Percentiles rank a stretch among this genome's conserved stretches.
These are phyloP conservation scores for Linderina pennispora DNA, from an alignment of 192 early-diverging fungal genomes.

Conservation along the genomic window DNA sequence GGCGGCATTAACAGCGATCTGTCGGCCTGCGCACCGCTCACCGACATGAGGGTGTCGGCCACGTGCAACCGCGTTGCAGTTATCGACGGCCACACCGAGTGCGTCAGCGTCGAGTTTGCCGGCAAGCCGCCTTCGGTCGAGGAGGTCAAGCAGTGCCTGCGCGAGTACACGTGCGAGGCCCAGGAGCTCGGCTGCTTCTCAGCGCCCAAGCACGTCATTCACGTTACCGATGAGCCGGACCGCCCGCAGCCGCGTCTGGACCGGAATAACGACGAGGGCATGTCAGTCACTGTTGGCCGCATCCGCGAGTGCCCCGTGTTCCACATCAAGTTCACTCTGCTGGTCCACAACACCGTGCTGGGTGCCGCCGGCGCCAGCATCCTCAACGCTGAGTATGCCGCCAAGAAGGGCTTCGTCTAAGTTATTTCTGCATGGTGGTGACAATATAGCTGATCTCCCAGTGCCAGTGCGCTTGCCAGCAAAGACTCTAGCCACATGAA, in stretches of 20 bases:
- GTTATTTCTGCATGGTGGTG: neutral
- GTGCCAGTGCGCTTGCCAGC: no score
- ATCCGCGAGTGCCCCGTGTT: slow-evolving; percentile 80
- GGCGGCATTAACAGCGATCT: slow-evolving; percentile 54
- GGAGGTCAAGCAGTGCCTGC: slow-evolving; percentile 64
- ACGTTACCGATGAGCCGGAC: slow-evolving; percentile 66
- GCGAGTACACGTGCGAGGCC: slow-evolving; percentile 74
- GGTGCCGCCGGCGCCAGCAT: slow-evolving; percentile 94
- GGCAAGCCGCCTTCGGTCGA: slow-evolving; percentile 63
- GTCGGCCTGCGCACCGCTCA: slow-evolving; percentile 45
- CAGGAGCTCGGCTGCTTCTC: slow-evolving; percentile 71
- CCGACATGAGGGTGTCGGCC: slow-evolving; percentile 75
- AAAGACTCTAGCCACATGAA: no score
- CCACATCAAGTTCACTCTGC: slow-evolving; percentile 84
- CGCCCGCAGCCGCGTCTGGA: slow-evolving; percentile 95
- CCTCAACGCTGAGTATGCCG: slow-evolving; percentile 90
- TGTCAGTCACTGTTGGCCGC: slow-evolving; percentile 90
- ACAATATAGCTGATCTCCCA: neutral
- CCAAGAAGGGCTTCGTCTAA: slow-evolving; percentile 61
- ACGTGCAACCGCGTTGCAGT: slow-evolving; percentile 96
- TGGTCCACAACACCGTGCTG: slow-evolving; percentile 94
- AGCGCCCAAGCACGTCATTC: slow-evolving; percentile 73
- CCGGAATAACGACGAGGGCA: slow-evolving; percentile 73
- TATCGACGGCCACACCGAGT: slow-evolving; percentile 92
- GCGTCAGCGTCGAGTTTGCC: slow-evolving; percentile 81